These are phyloP conservation scores for Thelonectria discophora DNA, from an alignment of 2,329 filamentous ascomycete genomes.

Conservation along the genomic window DNA sequence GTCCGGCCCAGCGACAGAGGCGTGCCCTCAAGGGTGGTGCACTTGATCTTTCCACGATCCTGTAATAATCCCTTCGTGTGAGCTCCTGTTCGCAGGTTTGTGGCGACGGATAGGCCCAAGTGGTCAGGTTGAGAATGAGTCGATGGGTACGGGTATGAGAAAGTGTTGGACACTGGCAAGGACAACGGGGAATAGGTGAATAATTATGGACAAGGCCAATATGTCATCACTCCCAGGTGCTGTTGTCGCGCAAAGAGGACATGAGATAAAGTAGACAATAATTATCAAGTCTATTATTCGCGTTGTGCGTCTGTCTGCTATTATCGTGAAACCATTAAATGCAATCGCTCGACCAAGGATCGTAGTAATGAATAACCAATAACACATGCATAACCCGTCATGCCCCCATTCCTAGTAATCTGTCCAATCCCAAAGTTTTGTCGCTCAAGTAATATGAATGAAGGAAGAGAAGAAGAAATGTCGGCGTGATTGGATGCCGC, in stretches of 20 bases:
- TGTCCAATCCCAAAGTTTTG: not conserved
- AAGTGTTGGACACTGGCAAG: conserved; percentile 62
- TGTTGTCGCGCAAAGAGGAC: too few relatives aligned
- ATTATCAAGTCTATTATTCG: not conserved
- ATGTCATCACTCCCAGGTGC: too few relatives aligned
- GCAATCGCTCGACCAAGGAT: not conserved
- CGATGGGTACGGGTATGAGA: conserved; percentile 68
- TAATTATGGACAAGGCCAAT: too few relatives aligned
- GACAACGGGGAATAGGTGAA: conserved; percentile 16
- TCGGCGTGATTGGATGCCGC: not conserved
- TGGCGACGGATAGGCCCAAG: too few relatives aligned
- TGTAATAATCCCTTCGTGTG: too few relatives aligned
- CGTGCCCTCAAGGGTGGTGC: too few relatives aligned
- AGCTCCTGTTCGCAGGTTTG: too few relatives aligned
- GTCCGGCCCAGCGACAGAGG: too few relatives aligned
- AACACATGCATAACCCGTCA: not conserved
- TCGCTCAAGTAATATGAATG: not conserved
- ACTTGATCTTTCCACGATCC: too few relatives aligned
- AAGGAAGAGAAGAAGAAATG: not conserved
- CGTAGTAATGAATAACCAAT: not conserved
- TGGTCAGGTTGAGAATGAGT: conserved; percentile 56
- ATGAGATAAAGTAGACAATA: conserved; percentile 1
- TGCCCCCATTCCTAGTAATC: not conserved
- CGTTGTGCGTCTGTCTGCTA: not conserved
- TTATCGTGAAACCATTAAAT: not conserved